Conservation (phyloP, 2,329 filamentous ascomycete genomes). For the Tolypocladium cylindrosporum region DNA sequence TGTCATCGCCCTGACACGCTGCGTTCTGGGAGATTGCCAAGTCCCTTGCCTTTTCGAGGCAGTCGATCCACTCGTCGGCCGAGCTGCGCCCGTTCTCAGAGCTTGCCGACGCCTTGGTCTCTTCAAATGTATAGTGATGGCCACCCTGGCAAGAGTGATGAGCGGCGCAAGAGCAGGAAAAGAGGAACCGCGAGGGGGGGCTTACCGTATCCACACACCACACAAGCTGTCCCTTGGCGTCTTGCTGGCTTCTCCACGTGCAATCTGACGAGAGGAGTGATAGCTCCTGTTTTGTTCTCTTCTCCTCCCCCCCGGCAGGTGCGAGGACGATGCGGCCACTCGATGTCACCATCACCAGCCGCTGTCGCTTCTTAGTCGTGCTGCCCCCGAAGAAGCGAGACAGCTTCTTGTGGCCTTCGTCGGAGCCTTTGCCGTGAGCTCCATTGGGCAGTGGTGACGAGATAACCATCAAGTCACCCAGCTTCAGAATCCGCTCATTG, state of each 20-base stretch:
- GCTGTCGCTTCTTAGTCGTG: slow-evolving; percentile 83
- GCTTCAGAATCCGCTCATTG: slow-evolving; percentile 89
- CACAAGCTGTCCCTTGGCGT: slow-evolving; percentile 76
- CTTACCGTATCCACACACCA: slow-evolving; percentile 94
- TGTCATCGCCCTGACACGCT: slow-evolving; percentile 56
- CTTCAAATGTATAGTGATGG: slow-evolving; percentile 88
- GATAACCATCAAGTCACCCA: slow-evolving; percentile 82
- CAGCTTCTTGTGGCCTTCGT: slow-evolving; percentile 76
- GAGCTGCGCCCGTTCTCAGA: slow-evolving; percentile 55
- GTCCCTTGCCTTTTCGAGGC: slow-evolving; percentile 76
- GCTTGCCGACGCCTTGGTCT: slow-evolving; percentile 58
- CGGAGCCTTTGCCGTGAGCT: slow-evolving; percentile 59
- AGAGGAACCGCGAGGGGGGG: slow-evolving; percentile 10
- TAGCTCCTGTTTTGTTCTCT: slow-evolving; percentile 87
- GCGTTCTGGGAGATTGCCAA: slow-evolving; percentile 67
- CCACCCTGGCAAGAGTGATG: slow-evolving; percentile 55
- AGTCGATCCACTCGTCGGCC: slow-evolving; percentile 87
- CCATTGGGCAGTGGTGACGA: slow-evolving; percentile 69
- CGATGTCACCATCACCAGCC: slow-evolving; percentile 90
- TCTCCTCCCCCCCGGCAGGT: slow-evolving; percentile 87
- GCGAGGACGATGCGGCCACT: slow-evolving; percentile 83
- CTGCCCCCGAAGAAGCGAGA: slow-evolving; percentile 88
- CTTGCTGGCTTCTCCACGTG: slow-evolving; percentile 68
- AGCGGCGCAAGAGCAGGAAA: neutral
- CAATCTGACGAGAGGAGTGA: slow-evolving; percentile 70